Evolutionary conservation across 2,329 filamentous ascomycete genomes (phyloP).

Genomic region (Chaetomium globosum): DNA sequence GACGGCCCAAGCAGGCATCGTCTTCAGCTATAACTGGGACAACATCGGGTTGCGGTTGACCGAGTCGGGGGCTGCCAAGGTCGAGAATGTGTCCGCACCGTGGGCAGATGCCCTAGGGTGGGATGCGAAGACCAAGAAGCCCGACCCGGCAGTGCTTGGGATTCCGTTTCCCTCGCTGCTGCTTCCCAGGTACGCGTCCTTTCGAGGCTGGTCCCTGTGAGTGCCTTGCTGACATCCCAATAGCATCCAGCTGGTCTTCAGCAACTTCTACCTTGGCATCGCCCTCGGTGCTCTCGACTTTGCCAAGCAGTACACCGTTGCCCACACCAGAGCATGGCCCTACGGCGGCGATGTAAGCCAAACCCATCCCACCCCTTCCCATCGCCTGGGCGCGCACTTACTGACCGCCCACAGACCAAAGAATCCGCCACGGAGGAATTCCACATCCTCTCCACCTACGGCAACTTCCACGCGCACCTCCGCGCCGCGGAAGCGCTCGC

Average conservation of each 20-base stretch:
- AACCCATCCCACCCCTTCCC: not conserved
- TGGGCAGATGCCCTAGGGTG: slow-evolving; percentile 67
- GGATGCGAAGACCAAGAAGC: slow-evolving; percentile 54
- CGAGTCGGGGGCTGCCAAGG: slow-evolving; percentile 65
- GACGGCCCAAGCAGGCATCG: slow-evolving; percentile 60
- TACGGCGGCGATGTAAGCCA: slow-evolving; percentile 60
- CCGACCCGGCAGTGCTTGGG: slow-evolving; percentile 52
- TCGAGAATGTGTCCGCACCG: slow-evolving; percentile 57
- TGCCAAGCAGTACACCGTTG: slow-evolving; percentile 59
- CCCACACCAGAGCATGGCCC: slow-evolving; percentile 63
- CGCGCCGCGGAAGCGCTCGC: slow-evolving; percentile 61
- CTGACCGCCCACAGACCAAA: slow-evolving; percentile 49
- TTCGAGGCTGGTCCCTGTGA: not conserved
- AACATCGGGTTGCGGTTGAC: slow-evolving; percentile 65
- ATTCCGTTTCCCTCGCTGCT: slow-evolving; percentile 61
- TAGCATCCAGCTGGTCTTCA: slow-evolving; percentile 66
- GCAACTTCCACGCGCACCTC: slow-evolving; percentile 64
- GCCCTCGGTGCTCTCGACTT: slow-evolving; percentile 59
- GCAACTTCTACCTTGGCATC: slow-evolving; percentile 67
- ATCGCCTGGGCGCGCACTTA: accelerated
- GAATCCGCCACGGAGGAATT: slow-evolving; percentile 62
- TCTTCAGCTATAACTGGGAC: slow-evolving; percentile 65
- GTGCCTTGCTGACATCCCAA: not conserved
- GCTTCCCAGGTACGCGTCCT: slow-evolving; percentile 54
- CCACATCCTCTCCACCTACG: slow-evolving; percentile 66